Base-by-base conservation (phyloP, 1,284 basidiomycete species). In the Coniferiporia weirii region DNA sequence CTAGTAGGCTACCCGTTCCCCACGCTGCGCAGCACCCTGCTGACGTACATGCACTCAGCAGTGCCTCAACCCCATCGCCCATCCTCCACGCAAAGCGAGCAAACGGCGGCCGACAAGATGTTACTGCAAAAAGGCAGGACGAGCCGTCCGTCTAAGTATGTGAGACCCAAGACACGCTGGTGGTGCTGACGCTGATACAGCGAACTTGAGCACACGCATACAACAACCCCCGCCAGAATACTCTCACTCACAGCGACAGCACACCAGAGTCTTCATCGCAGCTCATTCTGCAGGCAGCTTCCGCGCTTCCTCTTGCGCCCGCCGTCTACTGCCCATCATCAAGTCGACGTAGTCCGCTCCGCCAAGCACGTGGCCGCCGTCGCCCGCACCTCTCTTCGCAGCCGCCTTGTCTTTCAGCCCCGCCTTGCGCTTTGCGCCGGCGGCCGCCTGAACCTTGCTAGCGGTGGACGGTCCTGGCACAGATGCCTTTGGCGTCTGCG, bases 301-400 rank as follows among this genome's bases (percentile, higher is more conserved):
- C 47, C 73, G 68, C 3, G 84, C 87, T 70, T 89, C 88, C 67
- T 79, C 75, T 53, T 72, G 76, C 19, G 83, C 86, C 67, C 78
- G 85, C 64, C 77, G 76, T 63, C 88, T 73, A 9, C 87, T 77
- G n/a, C 88, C 87, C 76, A 84, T 77, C 76, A 88, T 75, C 62
- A 91, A 67, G 5, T 79, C 76, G 48, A 91, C 83, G 66, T 91
- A 91, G 70, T 91, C 89, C 36, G 84, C 88, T 34, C 80, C 87
- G n/a, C 85, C 86, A 45, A 90, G 73, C 2, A 90, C 77, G 56
- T 75, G 78, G 1, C 70, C 75, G 9, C 71, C 70, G 64, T 61
- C 58, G 63, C 64, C 22, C 61, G 50, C 57, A 61, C 54, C n/a
- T 64, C 59, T 35, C 12, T 22, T 46, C 34, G n/a, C 51, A 15